Evolutionary conservation across 495 filamentous ascomycete species (phyloP), one percentile per base, ranked within the genome.

Genomic region (Rusavskia elegans): DNA sequence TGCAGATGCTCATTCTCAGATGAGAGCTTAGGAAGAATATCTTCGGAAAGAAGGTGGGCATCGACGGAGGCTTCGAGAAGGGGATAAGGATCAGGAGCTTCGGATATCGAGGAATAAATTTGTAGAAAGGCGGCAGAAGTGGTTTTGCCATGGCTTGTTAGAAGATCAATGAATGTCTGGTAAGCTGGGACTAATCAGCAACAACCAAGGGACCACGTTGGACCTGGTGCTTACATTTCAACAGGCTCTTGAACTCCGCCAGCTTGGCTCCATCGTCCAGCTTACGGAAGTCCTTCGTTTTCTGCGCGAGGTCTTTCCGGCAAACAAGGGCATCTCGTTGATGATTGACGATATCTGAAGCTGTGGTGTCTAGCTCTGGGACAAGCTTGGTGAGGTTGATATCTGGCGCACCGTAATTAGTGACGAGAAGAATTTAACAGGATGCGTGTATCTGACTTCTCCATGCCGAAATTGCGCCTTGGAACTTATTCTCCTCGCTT

Each of bases 251-350:
- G 67, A 87, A 81, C 61, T 99, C 93, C 1, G 69, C 69, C 19
- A 96, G 72, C 66, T 96, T 97, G 37, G 77, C 80, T 11, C 85
- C 74, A 71, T 99, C 93, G 51, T 97, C 92, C 3, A 95, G 76
- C 65, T 96, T 99, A 56, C 88, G 72, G 59, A 95, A 99, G 64
- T 97, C 92, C 63, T 97, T 99, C 3, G 92, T 99, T 71, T 95
- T 97, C 66, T 95, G 89, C 16, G 92, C 92, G 17, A 99, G 75
- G 50, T 99, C 92, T 61, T 99, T 99, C 45, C 92, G 79, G 63
- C 96, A 89, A 14, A 95, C 81, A 10, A 95, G 81, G 19, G 89
- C 81, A 66, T 96, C 93, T 56, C 88, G 79, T 62, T 99, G 92
- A 61, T 87, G 84, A 39, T 83, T 71, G 40, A 97, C 87, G 45